These are phyloP conservation scores for Candida taoyuanica DNA, from an alignment of 805 yeast genomes.

Conservation along the genomic window DNA sequence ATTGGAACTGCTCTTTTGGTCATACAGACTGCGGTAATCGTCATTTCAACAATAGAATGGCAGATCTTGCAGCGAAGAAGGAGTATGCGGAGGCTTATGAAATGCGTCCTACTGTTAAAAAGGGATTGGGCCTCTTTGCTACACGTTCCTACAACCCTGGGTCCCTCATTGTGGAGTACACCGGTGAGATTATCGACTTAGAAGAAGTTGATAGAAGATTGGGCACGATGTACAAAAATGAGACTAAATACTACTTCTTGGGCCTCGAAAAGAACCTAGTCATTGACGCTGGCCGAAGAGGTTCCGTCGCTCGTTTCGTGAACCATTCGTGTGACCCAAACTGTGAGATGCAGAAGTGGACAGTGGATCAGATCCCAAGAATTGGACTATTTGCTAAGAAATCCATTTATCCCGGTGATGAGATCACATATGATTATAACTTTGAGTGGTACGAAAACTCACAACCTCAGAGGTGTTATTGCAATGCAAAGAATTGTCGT, in stretches of 20 bases:
- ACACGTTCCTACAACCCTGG: slow-evolving; percentile 33
- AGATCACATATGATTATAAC: slow-evolving; percentile 45
- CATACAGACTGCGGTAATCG: slow-evolving; percentile 34
- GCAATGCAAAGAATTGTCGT: slow-evolving; percentile 38
- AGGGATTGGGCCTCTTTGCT: slow-evolving; percentile 42
- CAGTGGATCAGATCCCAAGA: slow-evolving; percentile 39
- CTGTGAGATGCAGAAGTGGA: slow-evolving; percentile 46
- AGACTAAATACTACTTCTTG: slow-evolving; percentile 36
- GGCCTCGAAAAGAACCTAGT: slow-evolving; percentile 39
- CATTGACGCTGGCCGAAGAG: slow-evolving; percentile 41
- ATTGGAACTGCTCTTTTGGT: slow-evolving; percentile 30
- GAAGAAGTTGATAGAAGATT: slow-evolving; percentile 35
- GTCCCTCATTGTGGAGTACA: slow-evolving; percentile 41
- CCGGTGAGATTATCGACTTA: slow-evolving; percentile 44
- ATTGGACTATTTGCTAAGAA: slow-evolving; percentile 42
- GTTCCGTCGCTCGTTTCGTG: slow-evolving; percentile 46
- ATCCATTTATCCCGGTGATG: slow-evolving; percentile 36
- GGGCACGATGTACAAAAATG: slow-evolving; percentile 30
- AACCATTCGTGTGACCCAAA: slow-evolving; percentile 49
- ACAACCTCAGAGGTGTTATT: slow-evolving; percentile 39
- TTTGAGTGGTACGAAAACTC: slow-evolving; percentile 42
- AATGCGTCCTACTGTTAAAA: slow-evolving; percentile 33
- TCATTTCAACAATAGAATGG: slow-evolving; percentile 27
- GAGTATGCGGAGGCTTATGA: slow-evolving; percentile 28
- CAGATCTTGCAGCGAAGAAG: slow-evolving; percentile 12